These are phyloP conservation scores for Syncephalastrum sp. DNA, from an alignment of 371 early-diverging fungal genomes.

Conservation along the genomic window DNA sequence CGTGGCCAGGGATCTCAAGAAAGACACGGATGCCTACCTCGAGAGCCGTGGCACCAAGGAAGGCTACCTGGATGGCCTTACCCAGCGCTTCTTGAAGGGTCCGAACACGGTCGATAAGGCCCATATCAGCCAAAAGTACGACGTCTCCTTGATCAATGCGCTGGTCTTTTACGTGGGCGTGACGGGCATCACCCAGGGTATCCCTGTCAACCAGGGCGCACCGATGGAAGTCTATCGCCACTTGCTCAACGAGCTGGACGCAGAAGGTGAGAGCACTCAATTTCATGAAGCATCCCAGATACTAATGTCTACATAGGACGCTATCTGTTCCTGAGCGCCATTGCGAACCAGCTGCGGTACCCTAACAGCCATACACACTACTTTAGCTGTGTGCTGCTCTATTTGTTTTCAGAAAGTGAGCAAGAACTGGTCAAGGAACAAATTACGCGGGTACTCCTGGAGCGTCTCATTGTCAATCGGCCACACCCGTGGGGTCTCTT, in stretches of 20 bases:
- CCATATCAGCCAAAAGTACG: constrained; percentile 52
- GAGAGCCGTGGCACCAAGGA: constrained; percentile 54
- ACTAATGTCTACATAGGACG: constrained; percentile 54
- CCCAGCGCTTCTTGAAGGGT: constrained; percentile 35
- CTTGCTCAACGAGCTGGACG: constrained; percentile 73
- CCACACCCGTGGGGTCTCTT: constrained; percentile 98
- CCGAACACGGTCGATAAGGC: constrained; percentile 5
- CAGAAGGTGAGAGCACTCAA: constrained; percentile 64
- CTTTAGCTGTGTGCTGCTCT: constrained; percentile 84
- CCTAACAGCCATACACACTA: constrained; percentile 97
- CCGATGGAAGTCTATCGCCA: constrained; percentile 86
- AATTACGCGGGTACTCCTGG: constrained; percentile 92
- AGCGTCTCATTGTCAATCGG: constrained; percentile 93
- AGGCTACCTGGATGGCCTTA: constrained; percentile 60
- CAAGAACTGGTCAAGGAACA: constrained; percentile 90
- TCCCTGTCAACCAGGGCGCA: constrained; percentile 68
- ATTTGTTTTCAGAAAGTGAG: constrained; percentile 83
- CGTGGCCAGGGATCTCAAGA: constrained; percentile 57
- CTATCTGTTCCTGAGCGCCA: constrained; percentile 85
- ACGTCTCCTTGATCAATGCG: constrained; percentile 81
- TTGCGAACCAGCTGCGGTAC: constrained; percentile 96
- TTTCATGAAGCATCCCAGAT: not conserved
- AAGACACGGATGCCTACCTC: constrained; percentile 75
- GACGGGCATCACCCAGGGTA: constrained; percentile 65
- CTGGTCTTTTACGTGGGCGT: constrained; percentile 89